Conservation (phyloP, 2,329 filamentous ascomycete species). For the Fusarium gaditjirri region DNA sequence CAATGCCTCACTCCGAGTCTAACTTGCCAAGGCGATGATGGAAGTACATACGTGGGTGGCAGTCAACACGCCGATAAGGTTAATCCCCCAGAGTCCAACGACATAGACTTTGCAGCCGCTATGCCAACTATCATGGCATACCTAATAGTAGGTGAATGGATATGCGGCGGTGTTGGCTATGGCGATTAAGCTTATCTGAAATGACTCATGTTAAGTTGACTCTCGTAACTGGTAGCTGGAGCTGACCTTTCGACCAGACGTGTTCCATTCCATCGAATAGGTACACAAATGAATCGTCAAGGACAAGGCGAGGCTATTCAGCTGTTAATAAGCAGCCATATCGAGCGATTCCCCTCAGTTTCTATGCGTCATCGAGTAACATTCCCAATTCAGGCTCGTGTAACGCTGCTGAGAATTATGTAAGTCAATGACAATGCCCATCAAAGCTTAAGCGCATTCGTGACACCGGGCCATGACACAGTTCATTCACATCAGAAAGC, state of each 20-base stretch:
- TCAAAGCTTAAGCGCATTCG: not conserved
- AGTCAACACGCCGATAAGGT: not conserved
- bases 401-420: not conserved
- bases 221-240: not conserved
- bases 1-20: not conserved
- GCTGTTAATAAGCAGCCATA: not conserved
- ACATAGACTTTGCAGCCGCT: not conserved
- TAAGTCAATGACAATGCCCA: not conserved
- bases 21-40: not conserved
- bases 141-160: not conserved
- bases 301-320: not conserved
- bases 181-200: not conserved
- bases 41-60: not conserved
- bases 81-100: not conserved
- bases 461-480: not conserved
- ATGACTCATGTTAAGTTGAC: not conserved
- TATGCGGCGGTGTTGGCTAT: not conserved
- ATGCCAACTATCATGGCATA: not conserved
- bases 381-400: not conserved
- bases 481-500: not conserved
- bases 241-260: not conserved
- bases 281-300: not conserved
- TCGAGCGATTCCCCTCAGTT: not conserved
- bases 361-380: not conserved
- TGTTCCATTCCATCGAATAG: not conserved